A percentile compares a stretch with the other conserved stretches of the same genome.
Evolutionary conservation across 2,329 filamentous ascomycete genomes (phyloP).

Genomic region (Monosporascus sp.): DNA sequence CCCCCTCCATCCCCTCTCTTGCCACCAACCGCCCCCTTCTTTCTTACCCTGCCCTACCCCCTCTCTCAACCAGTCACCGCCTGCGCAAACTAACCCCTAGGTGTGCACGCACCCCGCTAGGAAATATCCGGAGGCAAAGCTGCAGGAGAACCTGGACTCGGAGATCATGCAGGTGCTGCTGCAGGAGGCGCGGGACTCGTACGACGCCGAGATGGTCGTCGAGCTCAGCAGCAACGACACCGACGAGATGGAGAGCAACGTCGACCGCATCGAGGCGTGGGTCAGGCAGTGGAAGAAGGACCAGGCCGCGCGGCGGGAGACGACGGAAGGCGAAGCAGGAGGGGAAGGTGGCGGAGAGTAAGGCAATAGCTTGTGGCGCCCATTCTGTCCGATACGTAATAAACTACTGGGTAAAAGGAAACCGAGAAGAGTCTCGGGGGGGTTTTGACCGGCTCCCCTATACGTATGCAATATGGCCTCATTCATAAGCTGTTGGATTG

Average conservation of each 20-base stretch:
- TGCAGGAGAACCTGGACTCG: slow-evolving; percentile 93
- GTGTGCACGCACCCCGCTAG: slow-evolving; percentile 31
- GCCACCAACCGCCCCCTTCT: background rate
- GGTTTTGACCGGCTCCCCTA: too few species aligned
- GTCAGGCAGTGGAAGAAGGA: slow-evolving; percentile 75
- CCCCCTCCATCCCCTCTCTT: background rate
- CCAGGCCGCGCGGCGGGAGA: slow-evolving; percentile 35
- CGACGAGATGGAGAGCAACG: slow-evolving; percentile 83
- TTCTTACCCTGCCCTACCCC: background rate
- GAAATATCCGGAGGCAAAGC: slow-evolving; percentile 77
- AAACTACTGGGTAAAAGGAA: too few species aligned
- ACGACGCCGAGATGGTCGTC: slow-evolving; percentile 81
- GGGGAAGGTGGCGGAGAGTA: background rate
- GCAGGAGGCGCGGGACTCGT: slow-evolving; percentile 83
- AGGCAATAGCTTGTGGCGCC: background rate
- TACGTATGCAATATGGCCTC: too few species aligned
- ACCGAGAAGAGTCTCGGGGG: too few species aligned
- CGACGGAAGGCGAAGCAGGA: slow-evolving; percentile 1
- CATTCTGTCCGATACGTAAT: too few species aligned
- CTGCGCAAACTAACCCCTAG: too few species aligned
- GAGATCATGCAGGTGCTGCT: slow-evolving; percentile 96
- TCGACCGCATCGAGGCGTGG: slow-evolving; percentile 81
- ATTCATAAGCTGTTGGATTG: too few species aligned
- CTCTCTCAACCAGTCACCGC: background rate
- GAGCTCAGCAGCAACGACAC: slow-evolving; percentile 77